Percentiles rank a stretch among this genome's conserved stretches.
Evolutionary conservation across 768 basidiomycete species (phyloP).

Genomic region (Mycena olivaceomarginata): DNA sequence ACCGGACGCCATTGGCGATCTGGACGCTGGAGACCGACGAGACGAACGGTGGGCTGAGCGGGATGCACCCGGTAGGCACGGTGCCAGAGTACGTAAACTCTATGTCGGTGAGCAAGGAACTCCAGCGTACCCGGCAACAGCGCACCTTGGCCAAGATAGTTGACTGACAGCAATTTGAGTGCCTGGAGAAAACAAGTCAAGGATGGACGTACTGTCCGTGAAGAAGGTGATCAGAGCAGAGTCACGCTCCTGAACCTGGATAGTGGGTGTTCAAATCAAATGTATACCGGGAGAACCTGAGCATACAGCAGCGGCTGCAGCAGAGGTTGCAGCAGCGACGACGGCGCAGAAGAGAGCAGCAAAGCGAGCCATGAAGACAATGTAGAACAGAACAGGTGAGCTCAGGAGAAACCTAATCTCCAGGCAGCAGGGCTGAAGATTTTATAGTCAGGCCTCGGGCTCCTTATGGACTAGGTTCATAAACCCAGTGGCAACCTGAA

Average conservation of each 20-base stretch:
- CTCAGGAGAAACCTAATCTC: constrained; percentile 17
- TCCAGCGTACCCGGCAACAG: constrained; percentile 15
- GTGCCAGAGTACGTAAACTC: constrained; percentile 6
- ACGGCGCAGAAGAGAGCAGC: constrained; percentile 6
- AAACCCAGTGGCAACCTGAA: constrained; percentile 16
- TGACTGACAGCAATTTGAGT: constrained; percentile 16
- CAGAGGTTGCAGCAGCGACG: constrained; percentile 3
- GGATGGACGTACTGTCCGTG: constrained; percentile 22
- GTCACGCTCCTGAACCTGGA: not conserved
- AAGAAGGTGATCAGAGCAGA: constrained; percentile 24
- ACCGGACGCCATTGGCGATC: constrained; percentile 8
- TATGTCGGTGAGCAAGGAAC: constrained; percentile 15
- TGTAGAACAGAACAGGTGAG: not conserved
- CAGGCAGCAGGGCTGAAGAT: constrained; percentile 15
- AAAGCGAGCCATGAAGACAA: constrained; percentile 20
- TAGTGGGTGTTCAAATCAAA: not conserved
- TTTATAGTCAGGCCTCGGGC: constrained; percentile 8
- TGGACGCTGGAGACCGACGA: constrained; percentile 16
- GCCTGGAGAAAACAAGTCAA: constrained; percentile 10
- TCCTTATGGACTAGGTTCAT: constrained; percentile 20
- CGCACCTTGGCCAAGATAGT: constrained; percentile 18
- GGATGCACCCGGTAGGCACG: constrained; percentile 17
- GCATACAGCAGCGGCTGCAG: constrained; percentile 10
- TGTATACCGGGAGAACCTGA: constrained; percentile 12
- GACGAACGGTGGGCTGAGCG: constrained; percentile 10